phyloP scores from a whole-genome alignment of 768 basidiomycete genomes.

The Dentipellis fragilis region DNA sequence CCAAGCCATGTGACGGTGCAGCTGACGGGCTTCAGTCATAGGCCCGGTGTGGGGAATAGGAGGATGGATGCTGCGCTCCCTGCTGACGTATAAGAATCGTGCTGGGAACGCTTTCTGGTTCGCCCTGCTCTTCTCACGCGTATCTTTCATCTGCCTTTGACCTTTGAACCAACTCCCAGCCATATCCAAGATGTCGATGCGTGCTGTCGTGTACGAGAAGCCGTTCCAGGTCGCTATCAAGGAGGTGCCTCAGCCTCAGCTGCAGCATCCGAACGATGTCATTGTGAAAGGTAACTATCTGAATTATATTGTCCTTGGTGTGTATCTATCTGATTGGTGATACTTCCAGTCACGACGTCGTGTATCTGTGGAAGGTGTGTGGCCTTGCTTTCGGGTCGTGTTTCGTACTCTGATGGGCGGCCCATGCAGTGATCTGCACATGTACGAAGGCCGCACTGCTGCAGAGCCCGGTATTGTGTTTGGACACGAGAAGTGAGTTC shows the following conservation, averaged over 20 bases:
- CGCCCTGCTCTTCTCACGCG: background rate
- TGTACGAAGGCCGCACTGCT: slow-evolving; percentile 47
- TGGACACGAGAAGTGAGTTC: slow-evolving; percentile 42
- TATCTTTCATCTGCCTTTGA: background rate
- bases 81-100: background rate
- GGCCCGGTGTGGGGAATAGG: background rate
- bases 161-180: background rate
- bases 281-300: slow-evolving; percentile 34
- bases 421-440: slow-evolving; percentile 35
- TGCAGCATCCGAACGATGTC: slow-evolving; percentile 43
- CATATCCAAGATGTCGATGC: slow-evolving; percentile 24
- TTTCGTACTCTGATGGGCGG: background rate
- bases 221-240: slow-evolving; percentile 37
- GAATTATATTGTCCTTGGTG: background rate
- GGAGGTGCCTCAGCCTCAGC: slow-evolving; percentile 36
- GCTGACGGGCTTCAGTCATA: background rate
- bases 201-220: slow-evolving; percentile 44
- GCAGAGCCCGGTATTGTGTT: slow-evolving; percentile 41
- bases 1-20: background rate
- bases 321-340: background rate
- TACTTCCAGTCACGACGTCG: slow-evolving; percentile 33
- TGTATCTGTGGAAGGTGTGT: slow-evolving; percentile 41
- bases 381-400: background rate
- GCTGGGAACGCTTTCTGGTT: background rate
- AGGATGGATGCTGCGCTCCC: background rate